Percentiles rank a stretch among this genome's conserved stretches.
Conservation (phyloP, 805 yeast species). For the Teunomyces panamensis region DNA sequence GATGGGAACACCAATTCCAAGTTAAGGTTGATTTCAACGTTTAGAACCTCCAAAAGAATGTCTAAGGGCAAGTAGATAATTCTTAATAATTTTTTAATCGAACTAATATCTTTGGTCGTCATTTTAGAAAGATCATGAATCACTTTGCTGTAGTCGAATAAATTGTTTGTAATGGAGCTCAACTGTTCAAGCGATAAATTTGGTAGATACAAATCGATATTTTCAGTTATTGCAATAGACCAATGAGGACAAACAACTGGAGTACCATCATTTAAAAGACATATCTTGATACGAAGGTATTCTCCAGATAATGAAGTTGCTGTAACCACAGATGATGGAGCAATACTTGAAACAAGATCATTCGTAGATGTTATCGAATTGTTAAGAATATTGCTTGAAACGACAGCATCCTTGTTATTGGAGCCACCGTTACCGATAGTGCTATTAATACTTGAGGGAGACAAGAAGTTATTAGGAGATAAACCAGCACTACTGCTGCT, state of each 20-base stretch:
- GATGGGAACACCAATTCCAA: slow-evolving; percentile 80
- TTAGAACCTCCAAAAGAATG: slow-evolving; percentile 53
- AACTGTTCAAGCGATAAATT: slow-evolving; percentile 52
- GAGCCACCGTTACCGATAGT: slow-evolving; percentile 9
- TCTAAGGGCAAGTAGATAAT: slow-evolving; percentile 59
- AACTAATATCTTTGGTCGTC: slow-evolving; percentile 32
- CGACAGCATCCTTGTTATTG: slow-evolving; percentile 8
- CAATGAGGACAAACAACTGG: slow-evolving; percentile 77
- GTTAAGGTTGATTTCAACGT: slow-evolving; percentile 61
- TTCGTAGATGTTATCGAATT: slow-evolving; percentile 14
- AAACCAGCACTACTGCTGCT: slow-evolving; percentile 37
- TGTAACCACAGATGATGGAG: slow-evolving; percentile 69
- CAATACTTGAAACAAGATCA: slow-evolving; percentile 17
- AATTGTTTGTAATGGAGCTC: slow-evolving; percentile 34
- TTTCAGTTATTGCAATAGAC: slow-evolving; percentile 49
- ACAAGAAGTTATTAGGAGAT: slow-evolving; percentile 40
- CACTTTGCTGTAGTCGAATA: slow-evolving; percentile 40
- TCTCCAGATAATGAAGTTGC: slow-evolving; percentile 87
- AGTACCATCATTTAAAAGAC: slow-evolving; percentile 76
- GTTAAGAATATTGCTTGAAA: slow-evolving; percentile 4
- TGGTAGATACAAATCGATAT: slow-evolving; percentile 58
- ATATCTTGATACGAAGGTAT: slow-evolving; percentile 67
- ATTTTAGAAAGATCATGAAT: slow-evolving; percentile 37
- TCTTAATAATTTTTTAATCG: slow-evolving; percentile 44
- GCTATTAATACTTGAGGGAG: slow-evolving; percentile 28